Conservation (phyloP, 176 grass and related monocot species). For the Phoenix roebelenii region DNA sequence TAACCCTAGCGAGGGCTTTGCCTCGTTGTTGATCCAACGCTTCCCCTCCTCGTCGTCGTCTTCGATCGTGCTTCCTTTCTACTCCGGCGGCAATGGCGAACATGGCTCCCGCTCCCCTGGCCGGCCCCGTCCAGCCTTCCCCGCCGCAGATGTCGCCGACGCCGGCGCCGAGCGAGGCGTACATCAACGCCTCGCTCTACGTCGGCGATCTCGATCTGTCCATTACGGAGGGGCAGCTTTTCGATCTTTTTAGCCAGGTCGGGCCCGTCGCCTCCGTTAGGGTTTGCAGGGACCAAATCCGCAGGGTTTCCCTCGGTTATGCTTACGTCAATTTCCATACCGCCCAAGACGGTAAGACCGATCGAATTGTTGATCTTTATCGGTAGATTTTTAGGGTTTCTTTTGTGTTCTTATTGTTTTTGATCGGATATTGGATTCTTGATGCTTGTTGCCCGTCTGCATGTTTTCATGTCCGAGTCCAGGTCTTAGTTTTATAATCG, state of each 20-base stretch:
- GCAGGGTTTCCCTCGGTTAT: conserved; percentile 21
- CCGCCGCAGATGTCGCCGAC: not conserved
- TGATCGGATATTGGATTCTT: too few relatives aligned
- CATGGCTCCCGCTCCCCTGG: not conserved
- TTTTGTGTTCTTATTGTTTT: not conserved
- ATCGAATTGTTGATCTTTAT: too few relatives aligned
- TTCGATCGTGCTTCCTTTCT: not conserved
- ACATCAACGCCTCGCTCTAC: conserved; percentile 8
- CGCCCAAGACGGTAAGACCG: conserved; percentile 17
- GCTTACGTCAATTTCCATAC: conserved; percentile 31
- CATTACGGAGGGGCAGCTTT: conserved; percentile 20
- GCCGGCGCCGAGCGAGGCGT: not conserved
- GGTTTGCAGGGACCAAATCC: conserved; percentile 24
- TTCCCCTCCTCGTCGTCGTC: too few relatives aligned
- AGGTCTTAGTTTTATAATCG: too few relatives aligned
- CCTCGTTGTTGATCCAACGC: too few relatives aligned
- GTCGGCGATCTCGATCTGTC: conserved; percentile 25
- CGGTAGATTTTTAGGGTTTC: not conserved
- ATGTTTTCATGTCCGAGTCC: too few relatives aligned
- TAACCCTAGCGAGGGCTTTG: too few relatives aligned
- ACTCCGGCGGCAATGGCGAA: not conserved
- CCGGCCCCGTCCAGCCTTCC: not conserved
- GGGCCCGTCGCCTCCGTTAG: conserved; percentile 12
- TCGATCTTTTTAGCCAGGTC: conserved; percentile 14
- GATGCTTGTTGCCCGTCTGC: too few relatives aligned